Conservation (phyloP, 2,329 filamentous ascomycete species). For the Pseudogymnoascus sp. region DNA sequence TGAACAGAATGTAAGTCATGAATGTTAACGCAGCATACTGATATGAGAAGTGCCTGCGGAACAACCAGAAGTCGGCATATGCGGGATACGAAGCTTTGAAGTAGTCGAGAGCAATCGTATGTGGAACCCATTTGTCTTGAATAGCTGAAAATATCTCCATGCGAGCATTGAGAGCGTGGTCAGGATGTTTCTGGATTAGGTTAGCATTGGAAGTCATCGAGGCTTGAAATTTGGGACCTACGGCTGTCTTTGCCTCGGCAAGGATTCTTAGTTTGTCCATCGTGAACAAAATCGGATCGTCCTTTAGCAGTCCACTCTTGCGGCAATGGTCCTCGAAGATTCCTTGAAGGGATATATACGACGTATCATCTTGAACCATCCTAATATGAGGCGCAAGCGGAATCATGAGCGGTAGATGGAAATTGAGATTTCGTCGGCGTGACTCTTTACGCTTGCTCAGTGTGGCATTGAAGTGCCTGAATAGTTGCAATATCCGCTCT, state of each 20-base stretch:
- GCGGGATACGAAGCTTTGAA: slow-evolving; percentile 83
- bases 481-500: slow-evolving; percentile 90
- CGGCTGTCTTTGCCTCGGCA: slow-evolving; percentile 36
- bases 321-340: slow-evolving; percentile 96
- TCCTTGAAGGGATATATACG: slow-evolving; percentile 88
- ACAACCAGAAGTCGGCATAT: slow-evolving; percentile 95
- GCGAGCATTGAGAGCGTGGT: slow-evolving; percentile 64
- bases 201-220: slow-evolving; percentile 25
- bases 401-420: slow-evolving; percentile 92
- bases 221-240: background rate
- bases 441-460: slow-evolving; percentile 91
- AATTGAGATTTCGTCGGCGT: slow-evolving; percentile 85
- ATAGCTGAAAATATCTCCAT: slow-evolving; percentile 93
- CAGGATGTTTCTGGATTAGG: slow-evolving; percentile 53
- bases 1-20: slow-evolving; percentile 97
- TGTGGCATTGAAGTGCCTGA: slow-evolving; percentile 93
- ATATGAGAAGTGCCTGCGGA: slow-evolving; percentile 94
- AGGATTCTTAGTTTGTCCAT: slow-evolving; percentile 87
- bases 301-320: slow-evolving; percentile 78
- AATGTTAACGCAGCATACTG: slow-evolving; percentile 92
- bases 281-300: slow-evolving; percentile 88
- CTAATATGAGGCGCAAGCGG: slow-evolving; percentile 91
- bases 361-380: slow-evolving; percentile 90
- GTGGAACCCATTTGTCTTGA: slow-evolving; percentile 86
- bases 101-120: slow-evolving; percentile 75